phyloP scores from a whole-genome alignment of 306 rosid species.

The Leucaena leucocephala region DNA sequence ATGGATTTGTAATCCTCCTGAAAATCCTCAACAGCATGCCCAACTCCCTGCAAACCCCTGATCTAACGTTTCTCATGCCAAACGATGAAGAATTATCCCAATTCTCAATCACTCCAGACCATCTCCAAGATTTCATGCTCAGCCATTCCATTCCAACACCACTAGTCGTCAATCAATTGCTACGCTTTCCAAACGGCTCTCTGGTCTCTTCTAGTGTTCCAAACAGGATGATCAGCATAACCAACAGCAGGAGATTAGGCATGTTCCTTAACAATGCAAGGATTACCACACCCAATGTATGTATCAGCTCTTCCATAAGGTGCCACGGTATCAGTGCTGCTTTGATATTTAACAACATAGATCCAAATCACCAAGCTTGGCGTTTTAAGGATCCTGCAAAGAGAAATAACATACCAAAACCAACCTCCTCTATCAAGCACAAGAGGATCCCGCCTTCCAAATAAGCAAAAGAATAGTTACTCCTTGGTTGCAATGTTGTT shows the following conservation, averaged over 20 bases:
- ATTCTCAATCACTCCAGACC: conserved; percentile 37
- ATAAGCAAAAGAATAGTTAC: not conserved
- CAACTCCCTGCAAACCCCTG: conserved; percentile 38
- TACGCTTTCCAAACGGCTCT: conserved; percentile 58
- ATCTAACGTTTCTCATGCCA: conserved; percentile 64
- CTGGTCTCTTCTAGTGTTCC: conserved; percentile 59
- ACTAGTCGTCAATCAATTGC: conserved; percentile 47
- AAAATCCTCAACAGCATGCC: conserved; percentile 52
- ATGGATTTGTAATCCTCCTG: conserved; percentile 67
- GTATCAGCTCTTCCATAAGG: conserved; percentile 46
- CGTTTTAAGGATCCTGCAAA: conserved; percentile 22
- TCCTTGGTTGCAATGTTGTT: conserved; percentile 7
- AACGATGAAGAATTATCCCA: conserved; percentile 53
- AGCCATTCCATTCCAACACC: conserved; percentile 63
- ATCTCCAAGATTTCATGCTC: conserved; percentile 48
- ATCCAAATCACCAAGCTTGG: conserved; percentile 26
- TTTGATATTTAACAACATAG: conserved; percentile 29
- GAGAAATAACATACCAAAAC: not conserved
- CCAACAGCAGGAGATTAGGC: conserved; percentile 47
- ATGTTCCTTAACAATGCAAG: conserved; percentile 58
- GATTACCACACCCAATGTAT: conserved; percentile 54
- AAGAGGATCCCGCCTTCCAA: conserved; percentile 32
- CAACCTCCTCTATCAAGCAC: not conserved
- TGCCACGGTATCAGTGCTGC: conserved; percentile 62
- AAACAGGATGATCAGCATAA: conserved; percentile 49